Evolutionary conservation across 2,329 filamentous ascomycete species (phyloP), one percentile per base, ranked within the genome.

Genomic region (Bipolaris bicolor): DNA sequence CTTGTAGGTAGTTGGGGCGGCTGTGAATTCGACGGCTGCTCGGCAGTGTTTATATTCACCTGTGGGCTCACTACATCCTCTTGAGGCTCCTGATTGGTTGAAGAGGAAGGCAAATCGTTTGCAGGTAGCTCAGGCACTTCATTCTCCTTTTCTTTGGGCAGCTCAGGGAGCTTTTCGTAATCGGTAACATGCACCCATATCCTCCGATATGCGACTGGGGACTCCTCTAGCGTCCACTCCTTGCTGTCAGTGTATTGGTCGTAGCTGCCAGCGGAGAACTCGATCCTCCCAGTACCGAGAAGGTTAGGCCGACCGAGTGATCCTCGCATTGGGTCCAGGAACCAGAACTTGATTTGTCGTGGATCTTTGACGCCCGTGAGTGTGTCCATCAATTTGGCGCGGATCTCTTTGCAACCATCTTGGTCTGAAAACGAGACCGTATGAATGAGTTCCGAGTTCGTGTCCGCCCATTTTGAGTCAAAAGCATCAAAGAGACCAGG

Each of bases 311-410:
- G 65, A 11, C 61, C 65, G 2, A 63, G 62, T 1, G 69, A 69
- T 20, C 75, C 75, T 44, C 66, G 56, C 18, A 63, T 55, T 5
- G 73, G 57, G 43, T 76, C 71, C 22, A 78, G 20, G 44, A 77
- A 73, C 77, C 77, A 79, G 40, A 78, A 76, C 37, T 74, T 76
- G 49, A 77, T 65, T 51, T 78, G 77, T 24, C 76, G 71, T 16
- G 69, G 65, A 47, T 78, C 76, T 60, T 75, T 56, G 39, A 77
- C 60, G 26, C 68, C 65, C 6, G 63, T 49, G 11, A 77, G 50
- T 6, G 68, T 55, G 3, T 61, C 33, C 10, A 64, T 67, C 43
- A 78, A 55, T 40, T 73, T 74, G 4, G 66, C 63, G 24, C 67
- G 69, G 47, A 77, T 69, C 6, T 73, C 68, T 36, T 66, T 61